Evolutionary conservation across 2,329 filamentous ascomycete species (phyloP).

Genomic region (Diaporthe eres): DNA sequence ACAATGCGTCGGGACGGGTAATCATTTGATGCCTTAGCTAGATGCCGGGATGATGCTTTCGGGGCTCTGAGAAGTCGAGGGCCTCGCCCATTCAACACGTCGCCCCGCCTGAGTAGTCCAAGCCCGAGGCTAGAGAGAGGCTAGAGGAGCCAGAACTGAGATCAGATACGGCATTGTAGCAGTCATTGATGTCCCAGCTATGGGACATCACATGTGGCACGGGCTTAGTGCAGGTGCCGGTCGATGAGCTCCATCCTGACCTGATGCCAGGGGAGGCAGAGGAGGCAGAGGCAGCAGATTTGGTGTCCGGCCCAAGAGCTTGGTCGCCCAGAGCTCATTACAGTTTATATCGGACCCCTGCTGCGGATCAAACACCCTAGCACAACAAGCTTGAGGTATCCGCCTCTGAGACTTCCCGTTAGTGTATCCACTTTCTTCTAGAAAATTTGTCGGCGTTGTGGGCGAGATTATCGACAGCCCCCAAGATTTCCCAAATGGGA

Average conservation of each 20-base stretch:
- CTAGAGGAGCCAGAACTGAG: neutral
- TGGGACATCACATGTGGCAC: neutral
- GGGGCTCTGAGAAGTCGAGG: neutral
- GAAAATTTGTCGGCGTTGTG: slow-evolving; percentile 27
- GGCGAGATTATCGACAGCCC: slow-evolving; percentile 26
- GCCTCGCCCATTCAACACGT: neutral
- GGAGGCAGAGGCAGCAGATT: slow-evolving; percentile 4
- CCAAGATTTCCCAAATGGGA: slow-evolving; percentile 1
- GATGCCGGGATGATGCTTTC: slow-evolving; percentile 30
- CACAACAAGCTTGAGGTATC: slow-evolving; percentile 27
- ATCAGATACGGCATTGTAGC: neutral
- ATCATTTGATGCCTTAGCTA: slow-evolving; percentile 5
- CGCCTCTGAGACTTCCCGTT: slow-evolving; percentile 13
- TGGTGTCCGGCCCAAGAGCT: slow-evolving; percentile 20
- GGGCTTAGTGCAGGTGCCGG: neutral
- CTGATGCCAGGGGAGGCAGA: neutral
- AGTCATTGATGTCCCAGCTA: neutral
- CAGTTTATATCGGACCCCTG: slow-evolving; percentile 21
- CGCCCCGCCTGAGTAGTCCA: neutral
- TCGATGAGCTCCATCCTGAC: neutral
- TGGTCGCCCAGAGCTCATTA: slow-evolving; percentile 5
- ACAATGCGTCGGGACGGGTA: slow-evolving; percentile 23
- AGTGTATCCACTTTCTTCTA: slow-evolving; percentile 26
- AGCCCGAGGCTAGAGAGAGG: neutral
- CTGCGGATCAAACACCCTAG: slow-evolving; percentile 22